Conservation (phyloP, 306 rosid species). For the Abrus pulchellus region DNA sequence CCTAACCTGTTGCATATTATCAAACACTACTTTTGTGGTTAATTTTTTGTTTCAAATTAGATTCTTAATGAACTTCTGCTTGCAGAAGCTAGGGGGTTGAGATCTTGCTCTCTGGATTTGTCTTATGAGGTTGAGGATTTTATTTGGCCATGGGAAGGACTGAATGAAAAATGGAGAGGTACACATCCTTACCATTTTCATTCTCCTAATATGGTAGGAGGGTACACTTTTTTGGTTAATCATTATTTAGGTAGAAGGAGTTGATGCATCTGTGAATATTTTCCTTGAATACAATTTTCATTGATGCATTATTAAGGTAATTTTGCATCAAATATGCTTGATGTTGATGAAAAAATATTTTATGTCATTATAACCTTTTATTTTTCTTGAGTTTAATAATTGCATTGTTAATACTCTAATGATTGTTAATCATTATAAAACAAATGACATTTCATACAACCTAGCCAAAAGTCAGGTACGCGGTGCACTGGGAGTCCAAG, state of each 20-base stretch:
- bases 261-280: too few species aligned
- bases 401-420: constrained; percentile 25
- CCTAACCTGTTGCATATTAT: constrained; percentile 14
- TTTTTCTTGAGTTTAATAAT: constrained; percentile 29
- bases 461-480: constrained; percentile 52
- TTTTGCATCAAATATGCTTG: constrained; percentile 1
- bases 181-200: not conserved
- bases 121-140: constrained; percentile 60
- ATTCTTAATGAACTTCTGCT: constrained; percentile 25
- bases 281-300: too few species aligned
- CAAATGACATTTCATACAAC: constrained; percentile 44
- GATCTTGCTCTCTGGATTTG: constrained; percentile 72
- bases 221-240: too few species aligned
- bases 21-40: not conserved
- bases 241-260: too few species aligned
- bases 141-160: constrained; percentile 71
- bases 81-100: constrained; percentile 73
- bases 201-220: too few species aligned
- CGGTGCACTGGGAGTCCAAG: constrained; percentile 56
- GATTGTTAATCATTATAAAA: constrained; percentile 37
- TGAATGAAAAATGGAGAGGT: constrained; percentile 65
- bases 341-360: not conserved
- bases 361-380: constrained; percentile 10
- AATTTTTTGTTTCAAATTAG: constrained; percentile 21
- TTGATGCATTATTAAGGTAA: not conserved